Evolutionary conservation across 768 basidiomycete species (phyloP).

Genomic region (Tricholoma sp.): DNA sequence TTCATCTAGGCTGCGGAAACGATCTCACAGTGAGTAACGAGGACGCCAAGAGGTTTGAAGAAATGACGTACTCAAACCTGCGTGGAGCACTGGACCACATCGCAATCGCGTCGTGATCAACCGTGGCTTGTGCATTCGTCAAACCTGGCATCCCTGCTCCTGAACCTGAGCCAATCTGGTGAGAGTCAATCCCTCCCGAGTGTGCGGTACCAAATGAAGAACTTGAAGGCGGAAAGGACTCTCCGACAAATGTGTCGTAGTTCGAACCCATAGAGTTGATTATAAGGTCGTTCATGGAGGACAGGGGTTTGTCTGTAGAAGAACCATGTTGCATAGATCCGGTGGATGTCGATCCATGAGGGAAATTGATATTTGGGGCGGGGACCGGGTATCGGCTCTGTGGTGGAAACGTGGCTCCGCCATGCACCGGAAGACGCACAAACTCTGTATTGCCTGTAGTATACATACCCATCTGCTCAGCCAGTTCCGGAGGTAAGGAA

Average conservation of each 20-base stretch:
- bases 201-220: not conserved
- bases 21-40: not conserved
- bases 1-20: slow-evolving; percentile 33
- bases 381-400: not conserved
- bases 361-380: too few relatives aligned
- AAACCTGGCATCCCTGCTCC: not conserved
- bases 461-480: slow-evolving; percentile 8
- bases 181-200: not conserved
- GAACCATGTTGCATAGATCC: not conserved
- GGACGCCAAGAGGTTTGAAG: not conserved
- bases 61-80: slow-evolving; percentile 54
- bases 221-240: not conserved
- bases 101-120: slow-evolving; percentile 48
- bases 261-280: not conserved
- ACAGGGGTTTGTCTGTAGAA: not conserved
- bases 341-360: too few relatives aligned
- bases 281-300: not conserved
- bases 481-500: not conserved
- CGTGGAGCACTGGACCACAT: slow-evolving; percentile 68
- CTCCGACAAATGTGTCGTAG: not conserved
- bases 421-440: slow-evolving; percentile 43
- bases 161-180: too few relatives aligned
- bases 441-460: slow-evolving; percentile 58
- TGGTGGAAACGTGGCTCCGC: slow-evolving; percentile 13
- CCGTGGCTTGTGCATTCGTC: slow-evolving; percentile 10